These are phyloP conservation scores for Phytophthora quininea DNA, from an alignment of 352 stramenopile species.

Conservation along the genomic window DNA sequence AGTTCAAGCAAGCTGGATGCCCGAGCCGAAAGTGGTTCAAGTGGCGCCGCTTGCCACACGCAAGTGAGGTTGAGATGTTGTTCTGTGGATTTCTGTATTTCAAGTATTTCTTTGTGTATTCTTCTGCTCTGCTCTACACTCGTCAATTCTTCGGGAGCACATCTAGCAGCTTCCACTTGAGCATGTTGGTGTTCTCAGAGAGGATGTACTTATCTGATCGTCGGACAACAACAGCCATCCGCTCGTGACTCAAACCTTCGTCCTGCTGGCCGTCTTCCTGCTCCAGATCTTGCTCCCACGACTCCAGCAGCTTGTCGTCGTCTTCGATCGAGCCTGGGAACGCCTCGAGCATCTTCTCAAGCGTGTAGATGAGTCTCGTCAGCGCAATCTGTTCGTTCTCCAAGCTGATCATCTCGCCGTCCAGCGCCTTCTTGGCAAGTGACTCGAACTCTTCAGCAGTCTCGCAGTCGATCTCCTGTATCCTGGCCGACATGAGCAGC, in stretches of 20 bases:
- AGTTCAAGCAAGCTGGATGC: constrained; percentile 69
- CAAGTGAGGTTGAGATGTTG: not conserved
- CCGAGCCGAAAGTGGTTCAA: constrained; percentile 51
- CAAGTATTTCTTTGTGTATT: too few species aligned
- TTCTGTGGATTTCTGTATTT: too few species aligned
- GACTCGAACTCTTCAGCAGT: constrained; percentile 44
- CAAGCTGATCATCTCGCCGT: constrained; percentile 59
- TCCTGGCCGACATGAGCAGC: constrained; percentile 63
- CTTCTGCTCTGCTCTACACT: constrained; percentile 3
- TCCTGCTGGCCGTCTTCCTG: constrained; percentile 25
- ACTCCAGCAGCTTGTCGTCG: constrained; percentile 43
- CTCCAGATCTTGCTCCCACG: constrained; percentile 25
- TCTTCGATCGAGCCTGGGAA: constrained; percentile 55
- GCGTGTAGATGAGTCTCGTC: constrained; percentile 60
- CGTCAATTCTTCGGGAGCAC: constrained; percentile 45
- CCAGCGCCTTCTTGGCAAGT: constrained; percentile 47
- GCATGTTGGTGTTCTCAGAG: constrained; percentile 64
- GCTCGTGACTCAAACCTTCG: constrained; percentile 43
- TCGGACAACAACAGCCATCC: constrained; percentile 65
- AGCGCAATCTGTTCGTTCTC: constrained; percentile 62
- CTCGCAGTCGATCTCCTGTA: constrained; percentile 68
- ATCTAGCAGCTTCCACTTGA: constrained; percentile 73
- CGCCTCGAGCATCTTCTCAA: constrained; percentile 63
- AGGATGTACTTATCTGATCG: constrained; percentile 73
- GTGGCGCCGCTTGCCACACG: constrained; percentile 44